phyloP scores from a whole-genome alignment of 345 rosid species.

The Corymbia maculata region DNA sequence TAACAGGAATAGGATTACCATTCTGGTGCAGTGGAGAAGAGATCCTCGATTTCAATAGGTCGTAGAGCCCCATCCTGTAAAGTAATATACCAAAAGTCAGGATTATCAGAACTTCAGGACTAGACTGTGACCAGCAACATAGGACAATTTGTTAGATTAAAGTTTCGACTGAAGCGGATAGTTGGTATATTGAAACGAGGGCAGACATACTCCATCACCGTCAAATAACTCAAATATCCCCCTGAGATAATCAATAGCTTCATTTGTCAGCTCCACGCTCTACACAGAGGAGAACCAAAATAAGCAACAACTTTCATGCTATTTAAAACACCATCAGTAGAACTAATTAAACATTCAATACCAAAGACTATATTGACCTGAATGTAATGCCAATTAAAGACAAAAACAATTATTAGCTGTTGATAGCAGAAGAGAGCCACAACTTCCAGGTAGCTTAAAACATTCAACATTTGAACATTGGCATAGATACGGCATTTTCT shows the following conservation, averaged over 20 bases:
- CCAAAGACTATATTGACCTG: not conserved
- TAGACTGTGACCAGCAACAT: not conserved
- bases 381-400: not conserved
- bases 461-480: not conserved
- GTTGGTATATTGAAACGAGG: not conserved
- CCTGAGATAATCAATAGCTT: constrained; percentile 66
- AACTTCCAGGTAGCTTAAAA: not conserved
- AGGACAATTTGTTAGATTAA: not conserved
- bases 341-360: not conserved
- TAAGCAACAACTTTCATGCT: not conserved
- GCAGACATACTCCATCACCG: constrained; percentile 45
- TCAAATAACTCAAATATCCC: constrained; percentile 68
- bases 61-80: constrained; percentile 75
- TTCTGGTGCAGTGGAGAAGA: constrained; percentile 95
- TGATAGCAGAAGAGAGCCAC: not conserved
- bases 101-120: not conserved
- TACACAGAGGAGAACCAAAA: constrained; percentile 14
- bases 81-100: not conserved
- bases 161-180: not conserved
- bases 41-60: constrained; percentile 70
- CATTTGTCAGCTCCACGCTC: constrained; percentile 87
- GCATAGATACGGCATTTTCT: not conserved
- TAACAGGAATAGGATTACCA: constrained; percentile 23
- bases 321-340: not conserved
- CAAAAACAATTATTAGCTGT: not conserved